Conservation (phyloP, 164 flowering plant species). For the Tinospora cordifolia region DNA sequence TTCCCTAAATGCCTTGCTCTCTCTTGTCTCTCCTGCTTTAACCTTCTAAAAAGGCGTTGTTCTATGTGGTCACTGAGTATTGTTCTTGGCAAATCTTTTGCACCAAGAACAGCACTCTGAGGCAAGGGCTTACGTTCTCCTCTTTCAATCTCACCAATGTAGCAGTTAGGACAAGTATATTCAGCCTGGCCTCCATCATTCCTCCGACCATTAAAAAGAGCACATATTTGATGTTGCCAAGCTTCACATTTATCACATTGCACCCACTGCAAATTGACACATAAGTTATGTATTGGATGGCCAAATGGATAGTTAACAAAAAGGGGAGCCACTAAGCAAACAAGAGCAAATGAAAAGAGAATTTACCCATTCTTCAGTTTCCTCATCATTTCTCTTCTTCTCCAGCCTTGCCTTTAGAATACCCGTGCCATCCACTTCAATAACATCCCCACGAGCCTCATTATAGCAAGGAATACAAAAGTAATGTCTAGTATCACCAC, state of each 20-base stretch:
- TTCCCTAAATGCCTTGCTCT: slow-evolving; percentile 75
- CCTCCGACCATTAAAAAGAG: slow-evolving; percentile 88
- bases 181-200: slow-evolving; percentile 99
- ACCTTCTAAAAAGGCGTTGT: slow-evolving; percentile 51
- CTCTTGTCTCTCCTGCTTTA: slow-evolving; percentile 79
- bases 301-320: not conserved
- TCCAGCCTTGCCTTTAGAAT: slow-evolving; percentile 64
- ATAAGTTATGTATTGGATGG: not conserved
- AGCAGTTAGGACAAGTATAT: slow-evolving; percentile 95
- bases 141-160: slow-evolving; percentile 67
- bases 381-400: slow-evolving; percentile 95
- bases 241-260: slow-evolving; percentile 99
- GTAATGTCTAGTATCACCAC: slow-evolving; percentile 86
- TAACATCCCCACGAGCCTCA: slow-evolving; percentile 78
- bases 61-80: slow-evolving; percentile 95
- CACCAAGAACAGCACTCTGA: slow-evolving; percentile 98
- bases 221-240: slow-evolving; percentile 99
- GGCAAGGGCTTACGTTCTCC: slow-evolving; percentile 91
- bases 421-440: slow-evolving; percentile 63
- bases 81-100: slow-evolving; percentile 94
- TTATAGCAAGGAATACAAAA: slow-evolving; percentile 94
- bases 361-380: slow-evolving; percentile 95
- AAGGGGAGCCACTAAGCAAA: not conserved
- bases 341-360: not conserved
- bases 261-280: slow-evolving; percentile 76